Evolutionary conservation across 352 stramenopile species (phyloP), one percentile per base, ranked within the genome.

Genomic region (Globisporangium megalacanthum): DNA sequence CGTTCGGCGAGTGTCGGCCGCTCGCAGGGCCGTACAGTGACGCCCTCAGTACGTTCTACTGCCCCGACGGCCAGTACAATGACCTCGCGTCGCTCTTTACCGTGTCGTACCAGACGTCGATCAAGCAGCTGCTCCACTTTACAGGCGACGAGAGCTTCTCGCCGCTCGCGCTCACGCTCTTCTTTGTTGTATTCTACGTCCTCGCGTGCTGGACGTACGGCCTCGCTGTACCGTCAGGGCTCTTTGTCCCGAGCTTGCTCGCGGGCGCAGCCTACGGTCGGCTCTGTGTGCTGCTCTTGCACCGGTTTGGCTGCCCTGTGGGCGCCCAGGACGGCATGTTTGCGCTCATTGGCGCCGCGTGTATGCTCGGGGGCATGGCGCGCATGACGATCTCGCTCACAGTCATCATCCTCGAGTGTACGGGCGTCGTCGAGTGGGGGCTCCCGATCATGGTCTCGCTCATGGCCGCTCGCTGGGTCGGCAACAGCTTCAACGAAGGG

Each of bases 311-410:
- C 25, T 29, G 25, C 25, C 25, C 25, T 29, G 25, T 29, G 1
- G 25, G 25, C 25, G 25, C 25, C 25, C 25, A 29, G 25, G 25
- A 29, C 25, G 25, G 92, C 4, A 98, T 93, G 17, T 99, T 99
- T 61, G 95, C 94, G 10, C 79, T 99, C 17, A 97, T 99, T 55
- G 96, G 96, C 52, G 94, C 46, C 83, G 95, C 6, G 96, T 90
- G 36, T 29, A 96, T 99, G 57, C 80, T 99, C 15, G 95, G 96
- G 22, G 97, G 97, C 8, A 96, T 99, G 63, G 95, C 96, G 9
- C 87, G 97, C 54, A 99, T 99, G 97, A 99, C 96, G 6, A 99
- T 99, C 58, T 98, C 89, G 17, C 77, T 99, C 19, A 99, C 95
- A 6, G 97, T 99, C 53, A 99, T 99, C 59, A 87, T 99, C 22